A percentile compares a stretch with the other conserved stretches of the same genome.
Evolutionary conservation across 768 basidiomycete species (phyloP).

Genomic region (Calocera viscosa): DNA sequence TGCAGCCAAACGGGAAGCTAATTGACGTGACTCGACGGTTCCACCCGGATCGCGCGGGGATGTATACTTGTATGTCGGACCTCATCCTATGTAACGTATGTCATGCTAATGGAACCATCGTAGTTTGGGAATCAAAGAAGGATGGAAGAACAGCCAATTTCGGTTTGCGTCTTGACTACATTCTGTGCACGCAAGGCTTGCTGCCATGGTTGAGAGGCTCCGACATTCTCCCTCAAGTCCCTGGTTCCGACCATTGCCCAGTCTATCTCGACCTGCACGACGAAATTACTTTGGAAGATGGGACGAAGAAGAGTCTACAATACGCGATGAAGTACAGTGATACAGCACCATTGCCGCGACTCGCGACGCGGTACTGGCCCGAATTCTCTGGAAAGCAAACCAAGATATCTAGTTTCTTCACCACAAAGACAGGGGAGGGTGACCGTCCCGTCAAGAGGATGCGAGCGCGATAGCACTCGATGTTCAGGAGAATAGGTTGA

Average conservation of each 20-base stretch:
- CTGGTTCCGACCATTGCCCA: constrained; percentile 36
- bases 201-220: constrained; percentile 34
- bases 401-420: constrained; percentile 29
- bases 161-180: constrained; percentile 30
- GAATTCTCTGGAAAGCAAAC: constrained; percentile 32
- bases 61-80: constrained; percentile 32
- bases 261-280: constrained; percentile 35
- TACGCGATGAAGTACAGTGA: constrained; percentile 17
- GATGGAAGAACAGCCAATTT: constrained; percentile 36
- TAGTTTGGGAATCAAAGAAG: constrained; percentile 34
- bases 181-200: constrained; percentile 32
- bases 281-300: constrained; percentile 21
- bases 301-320: constrained; percentile 26
- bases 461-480: background rate
- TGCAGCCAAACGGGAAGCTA: constrained; percentile 27
- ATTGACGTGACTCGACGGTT: constrained; percentile 31
- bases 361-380: constrained; percentile 27
- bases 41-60: constrained; percentile 29
- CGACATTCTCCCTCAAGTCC: constrained; percentile 30
- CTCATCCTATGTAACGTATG: background rate
- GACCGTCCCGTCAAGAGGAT: background rate
- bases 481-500: background rate
- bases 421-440: constrained; percentile 17
- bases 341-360: constrained; percentile 20
- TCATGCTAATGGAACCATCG: background rate